These are phyloP conservation scores for Xylariaceae sp. DNA, from an alignment of 2,329 filamentous ascomycete genomes.

Conservation along the genomic window DNA sequence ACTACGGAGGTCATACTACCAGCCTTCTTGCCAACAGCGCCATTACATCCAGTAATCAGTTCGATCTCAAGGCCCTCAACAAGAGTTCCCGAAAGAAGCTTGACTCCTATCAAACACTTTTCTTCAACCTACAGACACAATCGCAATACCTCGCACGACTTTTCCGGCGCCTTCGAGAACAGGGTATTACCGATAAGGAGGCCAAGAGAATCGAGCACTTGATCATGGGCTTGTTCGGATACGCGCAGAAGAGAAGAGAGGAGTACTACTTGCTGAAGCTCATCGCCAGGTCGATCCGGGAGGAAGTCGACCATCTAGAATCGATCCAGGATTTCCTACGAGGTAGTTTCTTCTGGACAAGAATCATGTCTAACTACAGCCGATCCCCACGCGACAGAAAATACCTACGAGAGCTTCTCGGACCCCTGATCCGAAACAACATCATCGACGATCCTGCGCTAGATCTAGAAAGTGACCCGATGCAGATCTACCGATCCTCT, in stretches of 20 bases:
- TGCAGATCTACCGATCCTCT: constrained; percentile 92
- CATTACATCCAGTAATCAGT: constrained; percentile 83
- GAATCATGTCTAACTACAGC: constrained; percentile 79
- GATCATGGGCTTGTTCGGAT: constrained; percentile 94
- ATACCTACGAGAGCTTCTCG: constrained; percentile 80
- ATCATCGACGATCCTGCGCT: constrained; percentile 88
- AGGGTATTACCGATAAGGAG: constrained; percentile 83
- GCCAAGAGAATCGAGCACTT: constrained; percentile 87
- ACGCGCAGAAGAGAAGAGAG: constrained; percentile 92
- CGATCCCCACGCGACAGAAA: constrained; percentile 89
- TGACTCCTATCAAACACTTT: constrained; percentile 94
- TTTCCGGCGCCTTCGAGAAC: constrained; percentile 77
- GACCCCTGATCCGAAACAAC: constrained; percentile 80
- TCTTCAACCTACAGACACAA: constrained; percentile 92
- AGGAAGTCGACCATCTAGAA: constrained; percentile 72
- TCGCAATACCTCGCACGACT: constrained; percentile 88
- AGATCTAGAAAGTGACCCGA: constrained; percentile 91
- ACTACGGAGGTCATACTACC: constrained; percentile 85
- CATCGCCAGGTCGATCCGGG: constrained; percentile 72
- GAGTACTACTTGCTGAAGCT: constrained; percentile 95
- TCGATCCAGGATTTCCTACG: constrained; percentile 80
- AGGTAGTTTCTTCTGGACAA: constrained; percentile 89
- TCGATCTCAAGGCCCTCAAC: constrained; percentile 94
- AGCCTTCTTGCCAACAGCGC: constrained; percentile 82
- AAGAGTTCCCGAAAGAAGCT: constrained; percentile 94